Conservation (phyloP, 106 monocot genomes). For the Dendrobium chrysotoxum region DNA sequence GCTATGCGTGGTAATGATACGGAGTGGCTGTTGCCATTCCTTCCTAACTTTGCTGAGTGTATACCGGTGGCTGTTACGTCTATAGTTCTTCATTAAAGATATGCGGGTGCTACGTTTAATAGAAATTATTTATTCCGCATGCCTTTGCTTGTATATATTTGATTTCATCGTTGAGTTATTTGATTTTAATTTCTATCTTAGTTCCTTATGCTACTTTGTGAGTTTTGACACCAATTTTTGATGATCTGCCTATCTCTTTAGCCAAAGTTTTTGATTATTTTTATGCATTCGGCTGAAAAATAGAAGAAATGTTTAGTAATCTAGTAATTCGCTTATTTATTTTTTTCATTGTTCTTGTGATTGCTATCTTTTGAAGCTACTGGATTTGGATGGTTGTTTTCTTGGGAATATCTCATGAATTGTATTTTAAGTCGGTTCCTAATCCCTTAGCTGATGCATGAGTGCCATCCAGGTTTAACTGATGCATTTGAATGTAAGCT, state of each 20-base stretch:
- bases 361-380: too few species aligned
- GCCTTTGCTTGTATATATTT: not conserved
- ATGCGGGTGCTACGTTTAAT: not conserved
- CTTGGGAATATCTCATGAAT: too few species aligned
- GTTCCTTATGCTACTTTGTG: too few species aligned
- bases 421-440: too few species aligned
- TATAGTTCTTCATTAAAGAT: not conserved
- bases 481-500: too few species aligned
- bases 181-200: too few species aligned
- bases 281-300: not conserved
- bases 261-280: not conserved
- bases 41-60: not conserved
- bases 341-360: too few species aligned
- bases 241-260: not conserved
- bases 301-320: not conserved
- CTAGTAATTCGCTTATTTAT: too few species aligned
- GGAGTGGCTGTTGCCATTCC: not conserved
- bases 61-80: not conserved
- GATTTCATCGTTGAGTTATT: not conserved
- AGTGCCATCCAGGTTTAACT: too few species aligned
- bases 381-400: too few species aligned
- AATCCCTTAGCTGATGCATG: too few species aligned
- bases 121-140: not conserved
- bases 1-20: slow-evolving; percentile 74
- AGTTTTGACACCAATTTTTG: not conserved